Evolutionary conservation across 768 basidiomycete species (phyloP), one percentile per base, ranked within the genome.

Genomic region (Boletus rubroflammeus): DNA sequence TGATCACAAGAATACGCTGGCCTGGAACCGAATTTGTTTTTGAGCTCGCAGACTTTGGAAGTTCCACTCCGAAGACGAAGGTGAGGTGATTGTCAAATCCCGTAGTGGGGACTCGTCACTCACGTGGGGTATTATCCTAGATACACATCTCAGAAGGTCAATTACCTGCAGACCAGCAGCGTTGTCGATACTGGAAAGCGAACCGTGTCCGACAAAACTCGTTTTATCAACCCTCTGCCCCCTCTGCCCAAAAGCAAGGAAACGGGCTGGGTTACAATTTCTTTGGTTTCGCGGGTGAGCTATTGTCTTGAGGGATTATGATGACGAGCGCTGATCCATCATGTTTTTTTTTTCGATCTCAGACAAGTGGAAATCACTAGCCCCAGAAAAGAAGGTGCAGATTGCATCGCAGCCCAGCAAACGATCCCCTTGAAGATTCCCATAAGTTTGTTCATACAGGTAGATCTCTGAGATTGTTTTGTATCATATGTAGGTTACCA

Each of bases 101-200:
- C 6, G 9, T 3, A 7, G 26, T 3, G 5, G 14, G 3, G n/a
- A 48, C 13, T 5, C 2, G 11, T 40, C 32, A 28, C 35, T 56
- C 45, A 62, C 29, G 26, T 19, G 19, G 6, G 4, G 19, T 35
- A 15, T 15, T 19, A 25, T 34, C 3, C 38, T 23, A 68, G 67
- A 53, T 68, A 52, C 49, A 65, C 41, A 51, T 68, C 7, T 57
- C 67, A 10, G 67, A 69, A 9, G 63, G 60, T 17, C 61, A 67
- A 19, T 35, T 65, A 3, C 5, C 57, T 17, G 41, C 58, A 0
- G 65, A 58, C 44, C 55, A 63, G 10, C 67, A 69, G 56, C 67
- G 67, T 31, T 65, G 63, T 43, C 61, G 67, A 36, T 68, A 54
- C 67, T 68, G 67, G 67, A 68, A 53, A 32, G 67, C 67, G 10